Percentiles rank a stretch among this genome's conserved stretches.
Conservation (phyloP, 2,329 filamentous ascomycete species). For the Ramularia collo-cygni region DNA sequence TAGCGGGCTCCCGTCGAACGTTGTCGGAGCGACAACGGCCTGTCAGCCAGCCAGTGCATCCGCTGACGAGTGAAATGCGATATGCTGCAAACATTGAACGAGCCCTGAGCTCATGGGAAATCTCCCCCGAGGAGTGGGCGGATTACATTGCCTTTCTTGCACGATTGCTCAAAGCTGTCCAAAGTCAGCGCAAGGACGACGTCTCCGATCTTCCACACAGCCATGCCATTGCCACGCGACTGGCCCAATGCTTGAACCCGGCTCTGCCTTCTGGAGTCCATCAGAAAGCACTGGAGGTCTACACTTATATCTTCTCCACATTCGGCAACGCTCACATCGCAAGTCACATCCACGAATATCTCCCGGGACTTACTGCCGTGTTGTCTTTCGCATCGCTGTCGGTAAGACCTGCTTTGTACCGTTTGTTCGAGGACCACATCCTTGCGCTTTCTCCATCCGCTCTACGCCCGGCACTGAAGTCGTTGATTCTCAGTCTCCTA, state of each 20-base stretch:
- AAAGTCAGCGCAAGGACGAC: conserved; percentile 65
- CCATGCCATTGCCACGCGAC: conserved; percentile 73
- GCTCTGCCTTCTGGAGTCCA: conserved; percentile 91
- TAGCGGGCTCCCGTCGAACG: too few relatives aligned
- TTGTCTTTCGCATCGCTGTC: conserved; percentile 92
- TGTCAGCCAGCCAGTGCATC: too few relatives aligned
- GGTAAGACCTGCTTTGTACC: conserved; percentile 77
- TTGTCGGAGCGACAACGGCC: too few relatives aligned
- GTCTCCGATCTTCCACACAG: conserved; percentile 73
- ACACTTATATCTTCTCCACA: conserved; percentile 77
- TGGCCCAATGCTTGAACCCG: conserved; percentile 93
- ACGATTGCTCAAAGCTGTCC: conserved; percentile 83
- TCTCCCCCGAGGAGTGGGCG: conserved; percentile 93
- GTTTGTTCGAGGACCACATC: conserved; percentile 74
- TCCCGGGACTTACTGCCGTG: conserved; percentile 81
- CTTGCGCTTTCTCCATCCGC: conserved; percentile 62
- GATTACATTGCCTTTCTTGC: conserved; percentile 98
- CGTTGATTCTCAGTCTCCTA: conserved; percentile 78
- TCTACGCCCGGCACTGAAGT: conserved; percentile 81
- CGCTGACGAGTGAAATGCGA: conserved; percentile 47
- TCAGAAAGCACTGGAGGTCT: conserved; percentile 93
- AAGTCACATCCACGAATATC: conserved; percentile 75
- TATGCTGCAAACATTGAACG: conserved; percentile 86
- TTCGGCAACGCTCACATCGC: conserved; percentile 63
- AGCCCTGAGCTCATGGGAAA: conserved; percentile 83